Evolutionary conservation across 306 rosid genomes (phyloP), one percentile per base, ranked within the genome.

Genomic region (Quercus aquifolioides): DNA sequence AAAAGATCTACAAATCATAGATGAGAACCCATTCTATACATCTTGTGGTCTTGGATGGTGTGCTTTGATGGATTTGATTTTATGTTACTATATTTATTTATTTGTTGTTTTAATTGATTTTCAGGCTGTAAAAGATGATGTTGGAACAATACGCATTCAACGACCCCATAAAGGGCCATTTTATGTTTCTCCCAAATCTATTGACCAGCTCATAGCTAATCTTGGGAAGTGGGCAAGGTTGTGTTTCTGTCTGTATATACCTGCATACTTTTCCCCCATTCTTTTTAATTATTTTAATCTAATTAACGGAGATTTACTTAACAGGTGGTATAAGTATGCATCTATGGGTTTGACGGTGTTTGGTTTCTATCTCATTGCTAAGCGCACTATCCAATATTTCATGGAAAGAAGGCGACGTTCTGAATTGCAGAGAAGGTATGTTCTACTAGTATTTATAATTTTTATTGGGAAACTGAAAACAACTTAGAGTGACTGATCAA

Each of bases 211-310:
- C 75, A 95, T 95, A 80, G 88, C 83, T 69, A 93, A 95, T 89
- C 92, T 95, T 59, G 99, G 97, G 79, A 95, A 91, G 86, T 93
- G 98, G 99, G 96, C 99, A 63, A 95, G 99, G 99, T 95, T 78
- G 78, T 20, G 73, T 80, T 72, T 49, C 54, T 80, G 67, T 77
- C 5, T 60, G 67, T 70, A 17, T 73, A 55, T 77, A 13, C 18
- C 38, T 85, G 38, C 55, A 73, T 67, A 25, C 55, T 51, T 19
- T 5, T 76, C 23, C 69, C 67, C 73, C 62, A 69, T 65, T 43
- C 52, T 69, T 59, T 70, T 19, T 69, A 5, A 54, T 46, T 20
- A 68, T 70, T 76, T 59, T 15, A 30, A 35, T 70, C 26, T 78
- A 28, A 76, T 77, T 88, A 58, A 84, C 86, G 67, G 46, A 74